These are phyloP conservation scores for Penicillium hordei DNA, from an alignment of 2,329 filamentous ascomycete genomes.

Conservation along the genomic window DNA sequence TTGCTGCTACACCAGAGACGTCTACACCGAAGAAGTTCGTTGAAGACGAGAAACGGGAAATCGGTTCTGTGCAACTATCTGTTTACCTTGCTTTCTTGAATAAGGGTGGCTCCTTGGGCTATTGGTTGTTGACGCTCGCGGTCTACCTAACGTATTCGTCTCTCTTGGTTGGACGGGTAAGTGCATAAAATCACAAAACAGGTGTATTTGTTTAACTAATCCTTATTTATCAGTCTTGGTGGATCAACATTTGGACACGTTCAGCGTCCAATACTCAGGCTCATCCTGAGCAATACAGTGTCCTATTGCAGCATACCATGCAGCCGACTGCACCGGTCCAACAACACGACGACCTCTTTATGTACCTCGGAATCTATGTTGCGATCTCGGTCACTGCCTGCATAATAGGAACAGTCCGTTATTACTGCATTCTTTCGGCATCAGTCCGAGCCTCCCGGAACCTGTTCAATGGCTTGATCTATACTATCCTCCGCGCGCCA, in stretches of 20 bases:
- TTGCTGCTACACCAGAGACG: conserved; percentile 21
- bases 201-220: conserved; percentile 5
- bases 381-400: conserved; percentile 58
- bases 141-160: conserved; percentile 58
- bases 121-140: conserved; percentile 58
- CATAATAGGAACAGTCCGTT: conserved; percentile 62
- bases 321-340: neutral
- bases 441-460: conserved; percentile 67
- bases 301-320: conserved; percentile 21
- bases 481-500: conserved; percentile 67
- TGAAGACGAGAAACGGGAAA: conserved; percentile 71
- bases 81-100: conserved; percentile 69
- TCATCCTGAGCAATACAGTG: conserved; percentile 16
- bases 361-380: conserved; percentile 69
- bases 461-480: conserved; percentile 67
- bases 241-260: conserved; percentile 50
- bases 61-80: conserved; percentile 64
- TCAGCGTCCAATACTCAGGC: conserved; percentile 26
- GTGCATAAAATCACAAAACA: conserved; percentile 17
- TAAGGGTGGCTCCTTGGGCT: conserved; percentile 62
- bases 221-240: conserved; percentile 39
- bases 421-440: conserved; percentile 63
- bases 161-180: conserved; percentile 53
- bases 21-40: conserved; percentile 65
- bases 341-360: conserved; percentile 44